A percentile compares a stretch with the other conserved stretches of the same genome.
phyloP scores from a whole-genome alignment of 129 eudicot genomes.

The Arctium minus region DNA sequence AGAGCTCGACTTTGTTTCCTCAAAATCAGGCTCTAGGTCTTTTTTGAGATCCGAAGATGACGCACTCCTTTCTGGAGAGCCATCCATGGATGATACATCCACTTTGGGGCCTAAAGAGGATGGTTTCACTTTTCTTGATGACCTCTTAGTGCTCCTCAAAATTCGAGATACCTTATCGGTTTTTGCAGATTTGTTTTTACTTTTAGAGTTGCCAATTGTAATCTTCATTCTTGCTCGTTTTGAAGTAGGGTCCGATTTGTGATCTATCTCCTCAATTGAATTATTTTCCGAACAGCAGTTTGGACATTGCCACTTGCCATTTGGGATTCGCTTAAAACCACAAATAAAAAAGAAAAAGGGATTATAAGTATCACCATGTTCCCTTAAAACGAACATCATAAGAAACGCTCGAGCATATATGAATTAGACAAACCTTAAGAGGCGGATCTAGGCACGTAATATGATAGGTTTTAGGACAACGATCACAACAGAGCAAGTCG shows the following conservation, averaged over 20 bases:
- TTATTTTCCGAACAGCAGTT: slow-evolving; percentile 42
- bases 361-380: background rate
- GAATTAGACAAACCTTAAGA: slow-evolving; percentile 55
- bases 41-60: slow-evolving; percentile 24
- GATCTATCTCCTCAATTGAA: slow-evolving; percentile 15
- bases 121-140: slow-evolving; percentile 46
- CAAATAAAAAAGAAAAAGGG: background rate
- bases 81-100: slow-evolving; percentile 27
- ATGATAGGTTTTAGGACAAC: slow-evolving; percentile 78
- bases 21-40: slow-evolving; percentile 22
- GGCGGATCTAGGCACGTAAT: slow-evolving; percentile 77
- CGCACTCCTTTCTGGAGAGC: slow-evolving; percentile 37
- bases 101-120: slow-evolving; percentile 15
- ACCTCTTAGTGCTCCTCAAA: slow-evolving; percentile 39
- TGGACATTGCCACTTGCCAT: slow-evolving; percentile 89
- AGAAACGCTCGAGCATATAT: background rate
- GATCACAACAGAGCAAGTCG: slow-evolving; percentile 75
- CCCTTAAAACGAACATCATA: background rate
- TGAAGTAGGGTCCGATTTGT: slow-evolving; percentile 34
- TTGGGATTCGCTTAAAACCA: slow-evolving; percentile 57
- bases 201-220: slow-evolving; percentile 33
- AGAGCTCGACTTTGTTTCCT: slow-evolving; percentile 23
- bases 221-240: slow-evolving; percentile 61
- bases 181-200: slow-evolving; percentile 35
- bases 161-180: slow-evolving; percentile 33